Evolutionary conservation across 2,329 filamentous ascomycete species (phyloP), one percentile per base, ranked within the genome.

Genomic region (Colletotrichum nymphaeae): DNA sequence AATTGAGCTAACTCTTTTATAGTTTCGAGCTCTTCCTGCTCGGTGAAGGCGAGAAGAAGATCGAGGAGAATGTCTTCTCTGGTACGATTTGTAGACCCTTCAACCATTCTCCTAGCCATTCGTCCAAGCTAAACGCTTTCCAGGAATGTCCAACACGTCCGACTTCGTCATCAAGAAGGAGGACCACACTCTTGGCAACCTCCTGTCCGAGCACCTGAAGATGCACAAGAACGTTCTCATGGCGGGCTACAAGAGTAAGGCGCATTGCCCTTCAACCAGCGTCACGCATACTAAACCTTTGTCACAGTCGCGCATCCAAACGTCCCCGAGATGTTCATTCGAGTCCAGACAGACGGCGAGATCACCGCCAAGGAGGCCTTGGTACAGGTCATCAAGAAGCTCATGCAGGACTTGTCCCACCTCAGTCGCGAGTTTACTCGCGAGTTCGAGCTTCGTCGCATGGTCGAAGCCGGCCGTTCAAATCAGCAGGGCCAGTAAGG

Each of bases 81-180:
- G 94, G 96, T 97, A 88, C 83, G 93, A 85, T n/a, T 85, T n/a
- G 4, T 3, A 6, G 11, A 9, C 5, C 1, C 5, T 14, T 28
- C 9, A 46, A 26, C n/a, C 60, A 57, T 81, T 8, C 55, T 19
- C 9, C 32, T 14, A 59, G 22, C 16, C 26, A 6, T 28, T 9
- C 8, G 28, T 19, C 49, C 56, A 22, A 35, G 12, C 69, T 63
- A 46, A 53, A 42, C 24, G 22, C 28, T n/a, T 9, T 26, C 22
- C 30, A 97, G 95, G 95, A 80, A 95, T 97, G 81, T 94, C 96
- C 26, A 97, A 98, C 82, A 95, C 94, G n/a, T 94, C 95, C 11
- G 94, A 98, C 84, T 99, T 99, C 86, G 92, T 94, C 72, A 92
- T 99, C 84, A 94, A 95, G 84, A 98, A 98, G 84, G 97, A 99